Evolutionary conservation across 345 rosid genomes (phyloP).

Genomic region (Carallia pectinifolia): DNA sequence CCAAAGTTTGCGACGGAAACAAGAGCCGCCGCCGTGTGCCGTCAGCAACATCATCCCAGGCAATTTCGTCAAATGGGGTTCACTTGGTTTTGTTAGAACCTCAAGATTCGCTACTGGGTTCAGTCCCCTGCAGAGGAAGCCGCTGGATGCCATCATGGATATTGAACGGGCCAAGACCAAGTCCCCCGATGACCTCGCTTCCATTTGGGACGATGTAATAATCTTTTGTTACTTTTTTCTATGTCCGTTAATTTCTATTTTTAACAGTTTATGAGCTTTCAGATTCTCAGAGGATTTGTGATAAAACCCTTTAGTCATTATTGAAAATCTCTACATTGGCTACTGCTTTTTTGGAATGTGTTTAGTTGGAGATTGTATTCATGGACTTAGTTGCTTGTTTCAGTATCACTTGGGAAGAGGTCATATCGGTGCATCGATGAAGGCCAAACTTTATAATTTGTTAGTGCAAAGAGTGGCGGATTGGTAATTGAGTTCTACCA

Average conservation of each 20-base stretch:
- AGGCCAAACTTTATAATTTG: conserved; percentile 65
- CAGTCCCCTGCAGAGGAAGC: conserved; percentile 74
- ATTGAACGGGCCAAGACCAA: conserved; percentile 57
- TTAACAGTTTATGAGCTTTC: background rate
- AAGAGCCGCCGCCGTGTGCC: background rate
- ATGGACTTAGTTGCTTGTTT: conserved; percentile 7
- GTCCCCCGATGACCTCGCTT: conserved; percentile 75
- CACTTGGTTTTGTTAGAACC: conserved; percentile 64
- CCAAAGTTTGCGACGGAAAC: background rate
- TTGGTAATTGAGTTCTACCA: conserved; percentile 46
- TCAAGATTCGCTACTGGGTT: conserved; percentile 84
- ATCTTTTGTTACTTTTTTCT: background rate
- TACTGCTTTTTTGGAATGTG: too few species aligned
- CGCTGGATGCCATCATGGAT: conserved; percentile 88
- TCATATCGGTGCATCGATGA: conserved; percentile 74
- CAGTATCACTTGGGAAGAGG: conserved; percentile 94
- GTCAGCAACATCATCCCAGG: conserved; percentile 1
- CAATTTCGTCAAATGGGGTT: conserved; percentile 52
- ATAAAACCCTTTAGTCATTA: background rate
- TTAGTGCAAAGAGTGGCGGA: conserved; percentile 77
- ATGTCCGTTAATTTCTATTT: background rate
- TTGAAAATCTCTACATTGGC: background rate
- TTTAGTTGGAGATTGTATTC: too few species aligned
- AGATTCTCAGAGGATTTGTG: too few species aligned
- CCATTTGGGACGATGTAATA: conserved; percentile 82